These are phyloP conservation scores for Candida namnaoensis DNA, from an alignment of 805 yeast genomes.

Conservation along the genomic window DNA sequence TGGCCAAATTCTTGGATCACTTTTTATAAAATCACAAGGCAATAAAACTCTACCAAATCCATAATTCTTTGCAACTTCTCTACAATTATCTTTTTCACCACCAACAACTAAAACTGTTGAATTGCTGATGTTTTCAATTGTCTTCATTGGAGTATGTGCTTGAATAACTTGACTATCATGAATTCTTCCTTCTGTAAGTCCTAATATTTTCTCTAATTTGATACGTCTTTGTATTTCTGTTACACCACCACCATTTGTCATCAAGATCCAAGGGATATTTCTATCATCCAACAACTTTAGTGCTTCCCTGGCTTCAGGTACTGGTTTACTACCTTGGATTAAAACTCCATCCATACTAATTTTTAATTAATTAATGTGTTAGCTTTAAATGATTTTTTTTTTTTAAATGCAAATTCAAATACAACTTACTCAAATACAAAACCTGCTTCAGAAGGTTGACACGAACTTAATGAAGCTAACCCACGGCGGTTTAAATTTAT, in stretches of 20 bases:
- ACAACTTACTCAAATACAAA: conserved; percentile 12
- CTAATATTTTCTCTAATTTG: conserved; percentile 29
- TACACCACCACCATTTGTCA: conserved; percentile 89
- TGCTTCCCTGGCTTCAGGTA: conserved; percentile 58
- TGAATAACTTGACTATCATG: conserved; percentile 55
- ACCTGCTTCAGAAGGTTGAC: conserved; percentile 7
- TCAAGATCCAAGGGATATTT: conserved; percentile 67
- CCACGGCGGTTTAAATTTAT: too few species aligned
- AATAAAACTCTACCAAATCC: conserved; percentile 73
- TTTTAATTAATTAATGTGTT: too few species aligned
- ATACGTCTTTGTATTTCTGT: conserved; percentile 53
- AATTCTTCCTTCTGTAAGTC: conserved; percentile 22
- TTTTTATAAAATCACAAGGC: conserved; percentile 61
- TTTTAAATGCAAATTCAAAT: too few species aligned
- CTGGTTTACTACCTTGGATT: conserved; percentile 60
- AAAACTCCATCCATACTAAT: conserved; percentile 77
- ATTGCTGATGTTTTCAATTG: conserved; percentile 39
- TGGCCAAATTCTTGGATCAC: conserved; percentile 72
- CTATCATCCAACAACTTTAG: conserved; percentile 40
- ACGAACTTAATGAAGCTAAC: too few species aligned
- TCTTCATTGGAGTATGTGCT: conserved; percentile 80
- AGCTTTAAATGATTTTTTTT: too few species aligned
- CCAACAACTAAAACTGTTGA: conserved; percentile 75
- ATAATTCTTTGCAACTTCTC: conserved; percentile 64
- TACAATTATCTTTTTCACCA: conserved; percentile 62